Evolutionary conservation across 768 basidiomycete genomes (phyloP).

Genomic region (Erythrobasidium yunnanense): DNA sequence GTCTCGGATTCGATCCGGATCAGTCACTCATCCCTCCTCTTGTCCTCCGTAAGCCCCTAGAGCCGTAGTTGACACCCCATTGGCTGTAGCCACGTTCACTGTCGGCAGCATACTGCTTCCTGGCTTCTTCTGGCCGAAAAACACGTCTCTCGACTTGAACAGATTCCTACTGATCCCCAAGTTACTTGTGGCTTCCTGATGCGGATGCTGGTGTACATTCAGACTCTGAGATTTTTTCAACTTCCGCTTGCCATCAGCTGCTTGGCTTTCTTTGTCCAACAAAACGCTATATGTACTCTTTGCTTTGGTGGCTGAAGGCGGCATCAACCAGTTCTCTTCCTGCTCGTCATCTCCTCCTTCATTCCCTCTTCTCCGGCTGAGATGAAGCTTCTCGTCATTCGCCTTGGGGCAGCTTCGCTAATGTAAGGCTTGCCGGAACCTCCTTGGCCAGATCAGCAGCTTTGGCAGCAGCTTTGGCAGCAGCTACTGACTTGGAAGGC

Average conservation of each 20-base stretch:
- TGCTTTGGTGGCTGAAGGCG: neutral
- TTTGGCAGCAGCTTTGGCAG: too few species aligned
- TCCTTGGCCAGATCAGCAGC: neutral
- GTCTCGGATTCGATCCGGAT: neutral
- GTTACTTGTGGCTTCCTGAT: neutral
- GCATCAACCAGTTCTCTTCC: slow-evolving; percentile 5
- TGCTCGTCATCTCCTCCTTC: neutral
- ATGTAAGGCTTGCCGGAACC: neutral
- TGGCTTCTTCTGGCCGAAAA: too few species aligned
- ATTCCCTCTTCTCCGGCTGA: neutral
- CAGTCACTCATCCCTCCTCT: too few species aligned
- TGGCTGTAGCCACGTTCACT: too few species aligned
- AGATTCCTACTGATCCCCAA: neutral
- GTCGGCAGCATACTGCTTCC: too few species aligned
- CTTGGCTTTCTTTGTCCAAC: neutral
- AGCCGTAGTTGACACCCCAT: too few species aligned
- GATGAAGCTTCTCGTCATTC: neutral
- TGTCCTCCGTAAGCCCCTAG: too few species aligned
- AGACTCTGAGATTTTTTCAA: neutral
- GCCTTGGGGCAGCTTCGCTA: slow-evolving; percentile 1
- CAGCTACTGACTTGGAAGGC: neutral
- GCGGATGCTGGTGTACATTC: neutral
- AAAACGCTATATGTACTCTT: neutral
- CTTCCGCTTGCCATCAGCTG: neutral
- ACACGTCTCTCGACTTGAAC: neutral